Base-by-base conservation (phyloP, 2,329 filamentous ascomycete genomes). In the Colletotrichum brevisporum region DNA sequence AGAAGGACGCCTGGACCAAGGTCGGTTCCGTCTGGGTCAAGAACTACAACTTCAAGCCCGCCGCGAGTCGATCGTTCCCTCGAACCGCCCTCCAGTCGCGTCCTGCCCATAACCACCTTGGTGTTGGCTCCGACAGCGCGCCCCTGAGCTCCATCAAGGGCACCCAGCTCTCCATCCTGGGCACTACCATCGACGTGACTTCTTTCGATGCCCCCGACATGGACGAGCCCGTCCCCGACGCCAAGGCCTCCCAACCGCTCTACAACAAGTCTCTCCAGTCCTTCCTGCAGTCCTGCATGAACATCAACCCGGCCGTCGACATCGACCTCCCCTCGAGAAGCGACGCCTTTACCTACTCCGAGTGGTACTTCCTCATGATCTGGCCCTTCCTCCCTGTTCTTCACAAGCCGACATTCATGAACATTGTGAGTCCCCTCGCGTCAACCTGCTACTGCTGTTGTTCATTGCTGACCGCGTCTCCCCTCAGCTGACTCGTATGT, bases 151-250 rank as follows among this genome's bases (percentile, higher is more conserved):
- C 91, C 8, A 91, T 95, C 75, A 91, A 91, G 74, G 93, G 92
- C 54, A 94, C 92, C 0, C 89, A 88, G 9, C 83, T 96, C n/a
- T 91, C 92, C 1, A 89, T 97, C 61, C 88, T 96, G 50, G 94
- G 93, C 41, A 92, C 92, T 73, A 91, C 92, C 53, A 92, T 96
- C 74, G 92, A 97, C 78, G 88, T 95, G 50, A 90, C 91, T 13
- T 89, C 91, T 52, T 94, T 93, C 75, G 86, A 91, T 54, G 89
- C 87, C 1, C 83, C 86, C 1, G 92, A 94, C 69, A 84, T 89
- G 77, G 88, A 92, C 73, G 90, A 92, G 81, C 88, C 80, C 67
- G 81, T 78, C 69, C 80, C 77, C 73, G 86, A 78, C 21, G 78
- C 78, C 18, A 78, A 80, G 24, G 77, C 75, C 36, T 79, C 79